Base-by-base conservation (phyloP, 2,329 filamentous ascomycete genomes). In the Venturia pyrina region DNA sequence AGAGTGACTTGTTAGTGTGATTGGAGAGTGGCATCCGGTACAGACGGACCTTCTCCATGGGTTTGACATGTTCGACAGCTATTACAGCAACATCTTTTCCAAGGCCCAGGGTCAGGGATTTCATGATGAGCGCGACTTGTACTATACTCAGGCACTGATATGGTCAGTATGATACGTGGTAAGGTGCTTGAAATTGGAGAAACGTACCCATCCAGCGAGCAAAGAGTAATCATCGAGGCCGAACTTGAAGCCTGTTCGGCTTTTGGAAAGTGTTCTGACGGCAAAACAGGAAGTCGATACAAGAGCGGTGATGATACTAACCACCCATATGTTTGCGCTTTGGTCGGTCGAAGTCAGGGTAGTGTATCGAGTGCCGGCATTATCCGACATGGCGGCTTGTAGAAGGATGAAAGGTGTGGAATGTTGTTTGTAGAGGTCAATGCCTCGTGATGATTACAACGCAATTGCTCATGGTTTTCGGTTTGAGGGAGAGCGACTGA, bases 311-410 rank as follows among this genome's bases (percentile, higher is more conserved):
- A 66, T 62, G 40, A 66, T 44, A 21, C 24, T 43, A 28, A 41
- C 21, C 19, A 66, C 59, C 64, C 64, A 66, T 3, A 66, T 37
- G 28, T 62, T 62, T 21, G 56, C 64, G 64, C 64, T 66, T 41
- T 66, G 64, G 19, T 66, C 46, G 46, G 64, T 40, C 28, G 56
- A 24, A 15, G 56, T 62, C 5, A 66, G 48, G 40, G 44, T 57
- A n/a, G 37, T 19, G 32, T 62, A 66, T 32, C 64, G 64, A 34
- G 40, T 62, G 10, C 64, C 64, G 15, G 63, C 63, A 59, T 24
- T 5, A 41, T 65, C 63, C 11, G 62, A 53, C 62, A 64, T 64
- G 62, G 24, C 46, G 62, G 21, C 8, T n/a, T 46, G 28, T 8
- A 57, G 15, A 57, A 34, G 4, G 50, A 24, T 4, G 17, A 37